Evolutionary conservation across 2,329 filamentous ascomycete species (phyloP).

Genomic region (Lasiodiplodia citricola): DNA sequence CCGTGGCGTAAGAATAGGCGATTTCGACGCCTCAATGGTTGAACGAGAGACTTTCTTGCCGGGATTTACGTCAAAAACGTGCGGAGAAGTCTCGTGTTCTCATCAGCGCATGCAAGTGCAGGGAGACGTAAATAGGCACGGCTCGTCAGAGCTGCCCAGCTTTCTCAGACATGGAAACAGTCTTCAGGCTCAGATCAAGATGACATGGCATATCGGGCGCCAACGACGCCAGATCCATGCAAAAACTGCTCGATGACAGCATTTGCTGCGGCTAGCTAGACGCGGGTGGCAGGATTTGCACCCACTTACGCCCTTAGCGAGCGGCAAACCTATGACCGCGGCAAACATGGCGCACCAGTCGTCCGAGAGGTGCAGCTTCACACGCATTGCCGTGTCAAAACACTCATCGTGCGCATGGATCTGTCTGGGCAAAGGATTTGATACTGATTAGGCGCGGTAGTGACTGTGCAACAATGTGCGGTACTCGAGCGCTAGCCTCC

Average conservation of each 20-base stretch:
- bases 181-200: background rate
- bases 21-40: background rate
- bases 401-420: background rate
- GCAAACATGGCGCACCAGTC: slow-evolving; percentile 1
- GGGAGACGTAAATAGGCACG: background rate
- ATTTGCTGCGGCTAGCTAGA: background rate
- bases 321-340: slow-evolving; percentile 1
- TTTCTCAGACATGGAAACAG: background rate
- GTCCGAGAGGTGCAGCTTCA: slow-evolving; percentile 10
- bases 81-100: background rate
- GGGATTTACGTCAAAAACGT: background rate
- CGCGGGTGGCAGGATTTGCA: background rate
- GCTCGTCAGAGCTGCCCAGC: background rate
- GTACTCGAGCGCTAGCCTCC: slow-evolving; percentile 11
- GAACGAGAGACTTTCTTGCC: background rate
- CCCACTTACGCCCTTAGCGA: background rate
- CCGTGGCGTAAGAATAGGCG: background rate
- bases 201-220: background rate
- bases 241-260: slow-evolving; percentile 6
- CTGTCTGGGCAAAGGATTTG: background rate
- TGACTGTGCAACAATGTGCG: background rate
- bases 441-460: background rate
- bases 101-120: background rate
- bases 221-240: slow-evolving; percentile 2
- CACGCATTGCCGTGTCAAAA: background rate